A percentile compares a stretch with the other conserved stretches of the same genome.
These are phyloP conservation scores for Remersonia thermophila DNA, from an alignment of 2,329 filamentous ascomycete species.

Conservation along the genomic window DNA sequence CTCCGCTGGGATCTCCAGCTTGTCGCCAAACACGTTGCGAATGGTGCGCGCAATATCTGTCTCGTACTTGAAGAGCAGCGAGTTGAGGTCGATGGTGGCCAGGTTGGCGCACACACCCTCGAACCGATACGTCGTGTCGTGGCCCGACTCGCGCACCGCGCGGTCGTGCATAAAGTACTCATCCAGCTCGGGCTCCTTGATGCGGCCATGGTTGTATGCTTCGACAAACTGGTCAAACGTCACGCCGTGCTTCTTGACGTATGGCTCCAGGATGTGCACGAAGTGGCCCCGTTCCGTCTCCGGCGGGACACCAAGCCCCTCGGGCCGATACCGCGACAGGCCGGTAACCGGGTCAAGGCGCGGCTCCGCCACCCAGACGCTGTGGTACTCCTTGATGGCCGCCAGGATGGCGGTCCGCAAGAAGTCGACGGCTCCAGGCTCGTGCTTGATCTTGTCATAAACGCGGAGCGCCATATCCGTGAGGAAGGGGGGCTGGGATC, in stretches of 20 bases:
- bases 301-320: slow-evolving; percentile 74
- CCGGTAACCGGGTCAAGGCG: slow-evolving; percentile 67
- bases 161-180: slow-evolving; percentile 94
- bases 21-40: slow-evolving; percentile 71
- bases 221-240: slow-evolving; percentile 72
- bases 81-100: slow-evolving; percentile 90
- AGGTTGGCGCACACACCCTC: slow-evolving; percentile 79
- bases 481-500: slow-evolving; percentile 91
- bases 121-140: slow-evolving; percentile 90
- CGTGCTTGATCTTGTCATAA: slow-evolving; percentile 84
- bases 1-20: slow-evolving; percentile 66
- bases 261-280: slow-evolving; percentile 68
- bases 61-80: slow-evolving; percentile 92
- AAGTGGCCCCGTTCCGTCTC: slow-evolving; percentile 87
- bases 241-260: slow-evolving; percentile 73
- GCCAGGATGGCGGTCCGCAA: slow-evolving; percentile 68
- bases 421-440: slow-evolving; percentile 70
- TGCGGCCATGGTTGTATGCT: slow-evolving; percentile 68
- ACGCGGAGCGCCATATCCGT: slow-evolving; percentile 95
- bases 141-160: slow-evolving; percentile 88
- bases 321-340: slow-evolving; percentile 72
- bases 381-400: slow-evolving; percentile 93
- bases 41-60: slow-evolving; percentile 83
- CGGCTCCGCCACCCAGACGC: slow-evolving; percentile 71
- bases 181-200: slow-evolving; percentile 79